Conservation (phyloP, 2,329 filamentous ascomycete species). For the Fusarium penzigii region DNA sequence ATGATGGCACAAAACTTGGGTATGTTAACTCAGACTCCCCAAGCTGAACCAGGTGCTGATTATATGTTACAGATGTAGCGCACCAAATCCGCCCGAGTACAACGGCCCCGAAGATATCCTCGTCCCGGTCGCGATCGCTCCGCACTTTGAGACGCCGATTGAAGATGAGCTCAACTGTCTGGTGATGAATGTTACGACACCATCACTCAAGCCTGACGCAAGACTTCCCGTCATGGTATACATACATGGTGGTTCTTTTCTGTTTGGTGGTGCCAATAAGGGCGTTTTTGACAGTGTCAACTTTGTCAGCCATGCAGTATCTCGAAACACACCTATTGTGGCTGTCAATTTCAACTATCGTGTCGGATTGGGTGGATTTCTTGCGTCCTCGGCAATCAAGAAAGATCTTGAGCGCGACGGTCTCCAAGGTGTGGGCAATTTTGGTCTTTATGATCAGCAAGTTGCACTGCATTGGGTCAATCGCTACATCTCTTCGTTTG, state of each 20-base stretch:
- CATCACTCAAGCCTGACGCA: not conserved
- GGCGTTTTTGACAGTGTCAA: slow-evolving; percentile 12
- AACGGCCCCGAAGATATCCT: not conserved
- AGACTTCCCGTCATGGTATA: slow-evolving; percentile 14
- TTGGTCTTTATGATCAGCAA: slow-evolving; percentile 11
- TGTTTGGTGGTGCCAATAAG: slow-evolving; percentile 12
- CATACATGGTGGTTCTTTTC: slow-evolving; percentile 15
- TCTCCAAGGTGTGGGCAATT: slow-evolving; percentile 9
- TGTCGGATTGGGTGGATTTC: slow-evolving; percentile 9
- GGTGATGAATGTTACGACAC: slow-evolving; percentile 12
- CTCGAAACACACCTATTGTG: slow-evolving; percentile 5
- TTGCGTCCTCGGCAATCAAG: slow-evolving; percentile 8
- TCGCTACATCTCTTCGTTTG: slow-evolving; percentile 11
- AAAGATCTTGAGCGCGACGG: slow-evolving; percentile 7
- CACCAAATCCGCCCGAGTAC: slow-evolving; percentile 18
- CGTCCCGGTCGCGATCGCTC: slow-evolving; percentile 1
- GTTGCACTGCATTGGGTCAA: slow-evolving; percentile 12
- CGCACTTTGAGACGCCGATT: slow-evolving; percentile 9
- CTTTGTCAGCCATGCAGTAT: slow-evolving; percentile 7
- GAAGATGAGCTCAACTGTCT: slow-evolving; percentile 18
- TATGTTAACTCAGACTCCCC: not conserved
- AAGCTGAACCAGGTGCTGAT: not conserved
- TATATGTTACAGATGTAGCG: slow-evolving; percentile 3
- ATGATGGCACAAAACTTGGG: slow-evolving; percentile 15
- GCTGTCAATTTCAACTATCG: slow-evolving; percentile 14